Conservation (phyloP, 768 basidiomycete genomes). For the Gelatoporia subvermispora region DNA sequence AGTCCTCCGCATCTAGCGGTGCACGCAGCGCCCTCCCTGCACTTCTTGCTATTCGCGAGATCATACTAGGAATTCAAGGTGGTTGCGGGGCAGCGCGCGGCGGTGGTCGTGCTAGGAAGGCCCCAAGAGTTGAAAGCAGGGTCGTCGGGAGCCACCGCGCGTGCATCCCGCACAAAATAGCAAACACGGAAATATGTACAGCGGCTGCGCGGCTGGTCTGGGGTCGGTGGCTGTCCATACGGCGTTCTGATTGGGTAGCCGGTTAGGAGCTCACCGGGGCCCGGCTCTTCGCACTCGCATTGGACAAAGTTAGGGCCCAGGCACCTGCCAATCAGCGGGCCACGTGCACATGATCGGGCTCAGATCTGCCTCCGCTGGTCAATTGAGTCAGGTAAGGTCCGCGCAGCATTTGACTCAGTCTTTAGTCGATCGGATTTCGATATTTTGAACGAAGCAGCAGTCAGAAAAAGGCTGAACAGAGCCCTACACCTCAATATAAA, state of each 20-base stretch:
- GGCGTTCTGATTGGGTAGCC: neutral
- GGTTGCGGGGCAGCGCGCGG: neutral
- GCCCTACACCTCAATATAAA: no score
- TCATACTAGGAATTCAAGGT: neutral
- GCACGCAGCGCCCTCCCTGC: neutral
- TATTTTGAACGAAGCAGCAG: no score
- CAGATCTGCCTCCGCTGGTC: no score
- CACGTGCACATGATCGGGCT: no score
- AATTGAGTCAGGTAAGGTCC: no score
- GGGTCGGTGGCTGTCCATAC: neutral
- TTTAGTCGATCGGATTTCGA: no score
- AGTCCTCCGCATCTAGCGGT: neutral
- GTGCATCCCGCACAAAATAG: neutral
- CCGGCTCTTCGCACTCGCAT: neutral
- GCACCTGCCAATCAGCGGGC: no score
- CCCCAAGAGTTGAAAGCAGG: no score
- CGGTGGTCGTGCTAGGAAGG: neutral
- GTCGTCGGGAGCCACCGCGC: neutral
- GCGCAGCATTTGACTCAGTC: no score
- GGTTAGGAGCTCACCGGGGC: neutral
- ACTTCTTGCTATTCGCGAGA: neutral
- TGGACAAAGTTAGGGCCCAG: no score
- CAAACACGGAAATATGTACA: neutral
- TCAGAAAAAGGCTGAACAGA: no score
- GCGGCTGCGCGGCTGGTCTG: neutral